These are phyloP conservation scores for Paxillus ammoniavirescens DNA, from an alignment of 768 basidiomycete genomes.

Conservation along the genomic window DNA sequence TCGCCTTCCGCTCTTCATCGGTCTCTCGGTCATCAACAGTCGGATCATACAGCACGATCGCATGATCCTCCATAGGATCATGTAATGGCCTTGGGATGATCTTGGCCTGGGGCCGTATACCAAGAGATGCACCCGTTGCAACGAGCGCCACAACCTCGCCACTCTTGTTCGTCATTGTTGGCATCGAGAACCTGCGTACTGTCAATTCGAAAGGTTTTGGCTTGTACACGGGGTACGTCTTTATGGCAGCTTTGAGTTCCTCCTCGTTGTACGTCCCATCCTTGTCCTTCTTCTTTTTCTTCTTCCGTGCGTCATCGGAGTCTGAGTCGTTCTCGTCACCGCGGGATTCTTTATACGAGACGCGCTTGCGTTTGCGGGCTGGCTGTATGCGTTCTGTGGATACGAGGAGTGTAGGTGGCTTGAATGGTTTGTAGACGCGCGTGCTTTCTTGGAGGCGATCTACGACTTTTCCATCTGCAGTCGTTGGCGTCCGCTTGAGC, in stretches of 20 bases:
- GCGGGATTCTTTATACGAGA: conserved; percentile 79
- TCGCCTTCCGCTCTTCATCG: conserved; percentile 75
- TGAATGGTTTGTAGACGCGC: conserved; percentile 79
- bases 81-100: conserved; percentile 90
- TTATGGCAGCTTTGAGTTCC: conserved; percentile 59
- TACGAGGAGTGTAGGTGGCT: conserved; percentile 55
- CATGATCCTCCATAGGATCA: conserved; percentile 97
- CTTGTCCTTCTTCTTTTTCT: conserved; percentile 67
- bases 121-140: conserved; percentile 73
- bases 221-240: conserved; percentile 76
- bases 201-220: conserved; percentile 70
- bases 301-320: conserved; percentile 44
- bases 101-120: conserved; percentile 76
- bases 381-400: conserved; percentile 56
- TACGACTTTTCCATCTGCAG: conserved; percentile 63
- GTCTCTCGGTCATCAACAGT: conserved; percentile 92
- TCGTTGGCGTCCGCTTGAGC: conserved; percentile 70
- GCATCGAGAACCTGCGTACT: conserved; percentile 76
- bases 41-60: conserved; percentile 95
- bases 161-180: conserved; percentile 70
- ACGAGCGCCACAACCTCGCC: conserved; percentile 58
- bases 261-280: conserved; percentile 64
- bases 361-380: conserved; percentile 80
- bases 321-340: conserved; percentile 59
- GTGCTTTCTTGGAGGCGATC: conserved; percentile 70